Base-by-base conservation (phyloP, 495 filamentous ascomycete species). In the Acidomyces sp. region DNA sequence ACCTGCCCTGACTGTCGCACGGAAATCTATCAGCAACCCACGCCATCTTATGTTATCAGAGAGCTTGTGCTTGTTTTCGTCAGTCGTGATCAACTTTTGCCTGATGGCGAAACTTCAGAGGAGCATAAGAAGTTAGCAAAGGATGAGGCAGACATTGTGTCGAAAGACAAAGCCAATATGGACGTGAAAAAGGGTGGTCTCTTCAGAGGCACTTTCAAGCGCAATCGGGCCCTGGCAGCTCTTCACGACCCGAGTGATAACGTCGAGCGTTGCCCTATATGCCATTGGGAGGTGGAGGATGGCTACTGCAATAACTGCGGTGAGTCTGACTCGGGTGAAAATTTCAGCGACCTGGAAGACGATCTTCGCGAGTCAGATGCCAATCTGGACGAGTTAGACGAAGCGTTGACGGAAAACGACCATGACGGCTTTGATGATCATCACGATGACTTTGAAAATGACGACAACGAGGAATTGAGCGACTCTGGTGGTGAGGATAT, bases 1-100 rank as follows among this genome's bases (percentile, higher is more conserved):
- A 80, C 75, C 45, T 84, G 79, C 54, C 79, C 79, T 4, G 79
- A 82, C 52, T 84, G 79, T 54, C 70, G 79, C 45, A 62, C 71
- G 0, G 60, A 64, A 6, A 70, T 83, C 41, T 66, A 62, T 39
- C 61, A 64, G 6, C 62, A 72, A 43, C 79, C 79, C 0, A 72
- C 79, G 13, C 79, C 78, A 39, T 74, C 80, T n/a, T 84, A 80
- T 58, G 52, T 81, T 45, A 65, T 83, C 39, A 71, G 77, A 30
- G 70, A 81, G 28, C 67, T 83, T 54, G 74, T 77, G 23, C 70
- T 77, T 36, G 63, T 77, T 37, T 80, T 82, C 48, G 69, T 78
- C 17, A 64, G 61, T 36, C 72, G 73, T 13, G 66, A 71, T 13
- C 78, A 82, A 52, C 63, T 82, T 19, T 56, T 80, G 31, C 73